Conservation (phyloP, 176 grass and related monocot genomes). For the Cenchrus fungigraminus region DNA sequence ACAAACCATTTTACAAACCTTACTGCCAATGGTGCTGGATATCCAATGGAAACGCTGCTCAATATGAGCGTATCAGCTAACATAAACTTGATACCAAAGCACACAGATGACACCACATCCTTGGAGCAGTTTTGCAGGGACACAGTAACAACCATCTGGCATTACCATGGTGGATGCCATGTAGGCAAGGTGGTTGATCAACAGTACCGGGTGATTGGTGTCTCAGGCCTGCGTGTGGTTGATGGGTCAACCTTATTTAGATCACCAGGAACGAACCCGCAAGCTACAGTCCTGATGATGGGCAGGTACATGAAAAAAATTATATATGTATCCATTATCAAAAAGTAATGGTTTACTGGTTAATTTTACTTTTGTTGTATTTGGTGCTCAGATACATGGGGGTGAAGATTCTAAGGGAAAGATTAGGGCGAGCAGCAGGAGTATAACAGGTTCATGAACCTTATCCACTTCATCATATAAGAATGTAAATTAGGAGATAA, state of each 20-base stretch:
- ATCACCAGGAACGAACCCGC: constrained; percentile 84
- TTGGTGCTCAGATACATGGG: constrained; percentile 74
- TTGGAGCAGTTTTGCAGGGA: constrained; percentile 87
- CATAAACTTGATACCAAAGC: constrained; percentile 84
- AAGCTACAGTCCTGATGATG: constrained; percentile 88
- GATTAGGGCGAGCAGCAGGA: constrained; percentile 54
- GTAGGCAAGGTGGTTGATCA: constrained; percentile 74
- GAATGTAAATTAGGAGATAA: constrained; percentile 50
- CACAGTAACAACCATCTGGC: constrained; percentile 83
- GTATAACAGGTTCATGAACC: constrained; percentile 40
- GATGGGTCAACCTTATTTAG: constrained; percentile 62
- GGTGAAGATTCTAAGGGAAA: constrained; percentile 76
- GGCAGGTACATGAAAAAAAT: constrained; percentile 55
- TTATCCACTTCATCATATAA: constrained; percentile 32
- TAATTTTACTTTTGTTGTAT: constrained; percentile 23
- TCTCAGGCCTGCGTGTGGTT: constrained; percentile 59
- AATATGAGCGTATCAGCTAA: constrained; percentile 79
- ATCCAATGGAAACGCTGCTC: constrained; percentile 61
- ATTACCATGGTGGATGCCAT: constrained; percentile 89
- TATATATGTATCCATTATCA: constrained; percentile 15
- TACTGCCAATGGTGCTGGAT: constrained; percentile 29
- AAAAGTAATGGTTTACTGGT: constrained; percentile 30
- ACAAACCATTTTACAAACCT: constrained; percentile 62
- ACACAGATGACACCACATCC: constrained; percentile 70
- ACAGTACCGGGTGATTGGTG: constrained; percentile 54